Conservation (phyloP, 108 stramenopile genomes). For the Stephanodiscus minutulus region DNA sequence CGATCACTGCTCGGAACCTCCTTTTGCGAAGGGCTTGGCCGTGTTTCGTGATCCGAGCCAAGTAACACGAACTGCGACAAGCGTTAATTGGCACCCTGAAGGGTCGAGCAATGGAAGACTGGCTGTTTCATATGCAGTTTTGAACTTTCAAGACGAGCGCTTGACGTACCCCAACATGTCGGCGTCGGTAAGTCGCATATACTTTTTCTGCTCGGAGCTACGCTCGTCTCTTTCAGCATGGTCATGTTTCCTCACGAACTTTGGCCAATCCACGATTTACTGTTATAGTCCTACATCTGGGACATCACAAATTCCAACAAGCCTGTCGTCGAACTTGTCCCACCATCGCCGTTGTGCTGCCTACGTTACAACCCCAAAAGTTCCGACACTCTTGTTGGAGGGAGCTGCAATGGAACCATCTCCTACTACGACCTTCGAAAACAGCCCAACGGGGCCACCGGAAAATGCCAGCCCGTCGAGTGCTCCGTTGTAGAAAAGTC, state of each 20-base stretch:
- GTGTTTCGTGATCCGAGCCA: conserved; percentile 86
- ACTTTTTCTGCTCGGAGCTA: not conserved
- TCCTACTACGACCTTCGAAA: conserved; percentile 82
- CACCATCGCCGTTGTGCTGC: conserved; percentile 81
- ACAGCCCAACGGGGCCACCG: conserved; percentile 48
- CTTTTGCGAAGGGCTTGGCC: conserved; percentile 87
- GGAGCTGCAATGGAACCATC: conserved; percentile 88
- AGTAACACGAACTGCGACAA: conserved; percentile 77
- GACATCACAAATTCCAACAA: conserved; percentile 88
- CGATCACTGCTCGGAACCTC: conserved; percentile 83
- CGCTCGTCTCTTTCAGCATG: conserved; percentile 5
- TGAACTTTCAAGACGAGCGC: conserved; percentile 83
- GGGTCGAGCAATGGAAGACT: conserved; percentile 66
- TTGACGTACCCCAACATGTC: conserved; percentile 53
- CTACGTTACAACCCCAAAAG: conserved; percentile 87
- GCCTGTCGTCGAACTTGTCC: conserved; percentile 77
- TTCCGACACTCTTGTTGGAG: conserved; percentile 77
- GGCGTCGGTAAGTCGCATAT: conserved; percentile 44
- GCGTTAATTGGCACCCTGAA: conserved; percentile 92
- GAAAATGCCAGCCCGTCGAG: conserved; percentile 65
- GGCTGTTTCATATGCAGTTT: conserved; percentile 83
- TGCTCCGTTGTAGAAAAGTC: conserved; percentile 80
- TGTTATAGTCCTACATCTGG: conserved; percentile 84
- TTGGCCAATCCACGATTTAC: not conserved
- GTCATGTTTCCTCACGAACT: not conserved